Evolutionary conservation across 1,284 basidiomycete species (phyloP).

Genomic region (Hypsizygus ulmarius): DNA sequence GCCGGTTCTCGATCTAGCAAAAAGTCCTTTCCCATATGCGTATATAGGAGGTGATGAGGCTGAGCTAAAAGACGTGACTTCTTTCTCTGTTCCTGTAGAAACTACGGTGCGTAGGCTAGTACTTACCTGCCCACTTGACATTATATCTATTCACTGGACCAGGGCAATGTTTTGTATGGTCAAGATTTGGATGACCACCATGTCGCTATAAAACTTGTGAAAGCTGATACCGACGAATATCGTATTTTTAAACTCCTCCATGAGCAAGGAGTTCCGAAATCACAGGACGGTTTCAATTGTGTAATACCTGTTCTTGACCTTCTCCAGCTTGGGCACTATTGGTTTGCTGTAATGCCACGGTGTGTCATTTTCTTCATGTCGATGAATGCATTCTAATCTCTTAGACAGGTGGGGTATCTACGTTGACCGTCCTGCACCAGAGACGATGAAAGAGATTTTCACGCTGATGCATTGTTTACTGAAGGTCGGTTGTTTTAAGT

Average conservation of each 20-base stretch:
- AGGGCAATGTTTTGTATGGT: conserved; percentile 15
- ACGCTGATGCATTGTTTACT: neutral
- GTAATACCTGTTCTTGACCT: conserved; percentile 21
- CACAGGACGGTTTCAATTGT: conserved; percentile 14
- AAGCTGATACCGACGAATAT: conserved; percentile 15
- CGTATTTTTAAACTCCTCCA: conserved; percentile 16
- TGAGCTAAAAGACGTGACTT: neutral
- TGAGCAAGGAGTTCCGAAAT: conserved; percentile 6
- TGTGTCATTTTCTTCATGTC: neutral
- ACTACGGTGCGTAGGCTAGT: neutral
- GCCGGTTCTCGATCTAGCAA: neutral
- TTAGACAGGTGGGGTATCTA: neutral
- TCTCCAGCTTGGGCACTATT: conserved; percentile 10
- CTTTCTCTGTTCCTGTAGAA: neutral
- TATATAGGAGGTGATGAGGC: neutral
- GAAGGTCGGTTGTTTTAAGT: neutral
- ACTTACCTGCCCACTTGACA: neutral
- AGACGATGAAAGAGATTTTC: neutral
- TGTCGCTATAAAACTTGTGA: conserved; percentile 21
- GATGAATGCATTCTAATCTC: neutral
- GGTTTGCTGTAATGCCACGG: conserved; percentile 23
- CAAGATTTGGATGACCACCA: conserved; percentile 18
- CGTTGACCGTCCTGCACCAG: neutral
- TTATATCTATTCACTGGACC: neutral
- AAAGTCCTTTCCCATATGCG: neutral